These are phyloP conservation scores for Rhododendron kiyosumense DNA, from an alignment of 148 eudicot species.

Conservation along the genomic window DNA sequence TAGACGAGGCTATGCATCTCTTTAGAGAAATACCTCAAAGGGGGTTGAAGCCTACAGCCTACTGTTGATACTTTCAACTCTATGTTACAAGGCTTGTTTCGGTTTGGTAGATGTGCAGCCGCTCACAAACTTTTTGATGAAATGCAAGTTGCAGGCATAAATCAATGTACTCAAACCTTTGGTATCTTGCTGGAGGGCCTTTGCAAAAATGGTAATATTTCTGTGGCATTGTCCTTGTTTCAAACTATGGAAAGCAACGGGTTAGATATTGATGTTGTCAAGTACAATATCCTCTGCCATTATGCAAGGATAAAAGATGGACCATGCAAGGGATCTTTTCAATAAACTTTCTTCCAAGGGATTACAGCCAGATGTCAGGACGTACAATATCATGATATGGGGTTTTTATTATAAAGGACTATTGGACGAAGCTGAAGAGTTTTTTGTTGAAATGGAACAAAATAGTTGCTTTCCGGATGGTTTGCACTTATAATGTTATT, in stretches of 20 bases:
- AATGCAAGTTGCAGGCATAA: slow-evolving; percentile 8
- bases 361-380: not conserved
- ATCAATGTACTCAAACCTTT: not conserved
- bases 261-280: not conserved
- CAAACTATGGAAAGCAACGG: not conserved
- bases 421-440: not conserved
- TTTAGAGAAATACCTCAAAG: too few species aligned
- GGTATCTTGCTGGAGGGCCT: not conserved
- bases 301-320: not conserved
- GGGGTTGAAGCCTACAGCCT: too few species aligned
- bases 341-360: not conserved
- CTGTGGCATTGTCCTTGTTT: not conserved
- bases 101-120: not conserved
- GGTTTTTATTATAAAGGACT: not conserved
- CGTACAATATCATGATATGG: not conserved
- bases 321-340: not conserved
- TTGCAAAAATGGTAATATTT: not conserved
- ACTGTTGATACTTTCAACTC: too few species aligned
- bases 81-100: too few species aligned
- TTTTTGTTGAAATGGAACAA: not conserved
- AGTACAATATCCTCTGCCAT: not conserved
- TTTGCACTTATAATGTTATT: not conserved
- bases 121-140: not conserved
- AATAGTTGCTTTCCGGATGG: not conserved
- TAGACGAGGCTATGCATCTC: too few species aligned